Base-by-base conservation (phyloP, 2,329 filamentous ascomycete species). In the Cladosporium velox region DNA sequence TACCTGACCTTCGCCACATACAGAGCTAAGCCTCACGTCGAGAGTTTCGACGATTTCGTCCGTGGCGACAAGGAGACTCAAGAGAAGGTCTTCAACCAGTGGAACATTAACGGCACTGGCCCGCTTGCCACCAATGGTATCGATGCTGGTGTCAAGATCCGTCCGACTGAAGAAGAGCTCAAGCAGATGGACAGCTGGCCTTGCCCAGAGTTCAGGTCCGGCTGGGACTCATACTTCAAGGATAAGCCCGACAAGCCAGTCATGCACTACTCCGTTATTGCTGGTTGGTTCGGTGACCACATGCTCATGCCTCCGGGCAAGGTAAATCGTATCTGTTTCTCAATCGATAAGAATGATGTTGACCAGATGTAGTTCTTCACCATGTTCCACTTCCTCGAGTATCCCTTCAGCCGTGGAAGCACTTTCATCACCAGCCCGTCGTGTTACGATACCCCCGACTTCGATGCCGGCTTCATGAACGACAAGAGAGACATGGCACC, bases 401-500 rank as follows among this genome's bases (percentile, higher is more conserved):
- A 90, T 70, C 87, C 87, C 0, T 86, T 84, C 72, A 88, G 86
- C 1, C 84, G 86, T 0, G 88, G 88, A 2, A 79, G 81, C 64
- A 81, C 90, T 65, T 87, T 90, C 76, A 87, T 90, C 71, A 80
- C 76, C 0, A 77, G 79, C 1, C 72, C 82, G 0, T 79, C 83
- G 55, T 72, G 79, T 1, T 71, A 76, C 4, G 65, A 70, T 30
- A 75, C 79, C 12, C 52, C 69, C n/a, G 68, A 71, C 44, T 72
- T 73, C 67, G 68, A 73, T 30, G 67, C 69, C 12, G 72, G 71
- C 7, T 91, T 93, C 82, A 92, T 93, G 90, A 93, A 91, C 72
- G 91, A 93, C 78, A 89, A 91, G 79, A 85, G 91, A 28, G 91
- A 93, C 73, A 93, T 93, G 90, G 90, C 88, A 0, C 90, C 91